phyloP scores from a whole-genome alignment of 805 yeast species.

The Ogataea ganodermae region DNA sequence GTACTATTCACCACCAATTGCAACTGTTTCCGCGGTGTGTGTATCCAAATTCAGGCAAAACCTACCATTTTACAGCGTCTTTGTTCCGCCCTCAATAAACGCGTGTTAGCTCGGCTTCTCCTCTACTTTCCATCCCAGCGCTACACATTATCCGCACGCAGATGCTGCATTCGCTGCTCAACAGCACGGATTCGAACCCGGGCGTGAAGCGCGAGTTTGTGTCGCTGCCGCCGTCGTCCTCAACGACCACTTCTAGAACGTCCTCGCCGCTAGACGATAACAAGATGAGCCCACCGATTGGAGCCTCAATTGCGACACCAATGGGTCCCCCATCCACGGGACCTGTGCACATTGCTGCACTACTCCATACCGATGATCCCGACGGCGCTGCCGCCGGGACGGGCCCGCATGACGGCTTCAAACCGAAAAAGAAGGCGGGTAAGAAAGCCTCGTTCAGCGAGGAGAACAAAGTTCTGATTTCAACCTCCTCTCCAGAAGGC shows the following conservation, averaged over 20 bases:
- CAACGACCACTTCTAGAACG: slow-evolving; percentile 13
- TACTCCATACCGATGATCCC: slow-evolving; percentile 6
- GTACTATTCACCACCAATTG: background rate
- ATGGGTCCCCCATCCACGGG: slow-evolving; percentile 1
- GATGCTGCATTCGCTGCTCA: slow-evolving; percentile 23
- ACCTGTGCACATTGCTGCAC: slow-evolving; percentile 13
- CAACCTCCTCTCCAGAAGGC: slow-evolving; percentile 86
- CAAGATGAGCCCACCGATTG: background rate
- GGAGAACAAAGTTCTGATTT: slow-evolving; percentile 40
- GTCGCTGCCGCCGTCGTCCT: slow-evolving; percentile 11
- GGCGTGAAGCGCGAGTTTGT: slow-evolving; percentile 22
- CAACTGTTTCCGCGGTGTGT: background rate
- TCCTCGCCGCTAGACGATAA: slow-evolving; percentile 10
- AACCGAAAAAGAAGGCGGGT: slow-evolving; percentile 22
- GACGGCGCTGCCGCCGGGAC: slow-evolving; percentile 5
- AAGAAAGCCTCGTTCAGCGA: slow-evolving; percentile 19
- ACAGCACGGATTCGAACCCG: slow-evolving; percentile 15
- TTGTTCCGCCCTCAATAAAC: slow-evolving; percentile 9
- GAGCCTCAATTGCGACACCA: background rate
- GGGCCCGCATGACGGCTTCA: slow-evolving; percentile 7
- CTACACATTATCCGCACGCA: background rate
- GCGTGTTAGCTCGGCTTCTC: slow-evolving; percentile 15
- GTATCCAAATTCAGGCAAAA: background rate
- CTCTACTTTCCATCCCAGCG: slow-evolving; percentile 9
- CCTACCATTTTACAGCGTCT: background rate